phyloP scores from a whole-genome alignment of 2,329 filamentous ascomycete genomes.

The Cordyceps farinosa region DNA sequence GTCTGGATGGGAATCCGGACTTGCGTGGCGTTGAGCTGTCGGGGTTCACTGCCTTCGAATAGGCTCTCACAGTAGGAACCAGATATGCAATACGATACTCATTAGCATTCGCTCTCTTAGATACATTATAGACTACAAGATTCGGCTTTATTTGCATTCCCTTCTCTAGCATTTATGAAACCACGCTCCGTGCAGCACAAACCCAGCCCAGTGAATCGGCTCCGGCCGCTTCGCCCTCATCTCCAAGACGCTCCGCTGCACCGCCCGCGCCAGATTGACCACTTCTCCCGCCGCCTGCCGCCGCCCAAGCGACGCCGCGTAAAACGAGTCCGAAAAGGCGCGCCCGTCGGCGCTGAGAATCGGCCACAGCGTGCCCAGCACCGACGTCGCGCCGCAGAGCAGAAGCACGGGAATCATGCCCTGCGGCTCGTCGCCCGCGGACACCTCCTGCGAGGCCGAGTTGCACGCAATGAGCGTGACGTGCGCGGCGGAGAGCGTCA shows the following conservation, averaged over 20 bases:
- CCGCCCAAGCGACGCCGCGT: not conserved
- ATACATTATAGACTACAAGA: no score
- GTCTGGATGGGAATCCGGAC: not conserved
- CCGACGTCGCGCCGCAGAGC: constrained; percentile 9
- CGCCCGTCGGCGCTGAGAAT: constrained; percentile 3
- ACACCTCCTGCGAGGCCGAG: constrained; percentile 11
- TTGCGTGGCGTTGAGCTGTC: not conserved
- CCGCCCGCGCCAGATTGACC: constrained; percentile 2
- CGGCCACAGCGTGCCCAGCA: constrained; percentile 11
- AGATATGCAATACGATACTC: no score
- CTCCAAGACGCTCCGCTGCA: not conserved
- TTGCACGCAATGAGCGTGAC: constrained; percentile 10
- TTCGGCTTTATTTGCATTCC: no score
- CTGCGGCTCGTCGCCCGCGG: constrained; percentile 11
- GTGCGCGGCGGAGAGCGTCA: not conserved
- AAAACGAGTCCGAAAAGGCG: constrained; percentile 1
- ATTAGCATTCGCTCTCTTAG: no score
- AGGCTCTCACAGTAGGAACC: not conserved
- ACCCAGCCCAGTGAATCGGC: constrained; percentile 7
- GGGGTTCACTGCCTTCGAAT: not conserved
- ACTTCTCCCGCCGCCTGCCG: not conserved
- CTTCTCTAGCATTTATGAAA: constrained; percentile 1
- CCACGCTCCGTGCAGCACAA: constrained; percentile 11
- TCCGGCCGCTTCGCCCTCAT: constrained; percentile 1
- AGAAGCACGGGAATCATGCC: constrained; percentile 9